These are phyloP conservation scores for Pestalotiopsis sp. DNA, from an alignment of 2,329 filamentous ascomycete genomes.

Conservation along the genomic window DNA sequence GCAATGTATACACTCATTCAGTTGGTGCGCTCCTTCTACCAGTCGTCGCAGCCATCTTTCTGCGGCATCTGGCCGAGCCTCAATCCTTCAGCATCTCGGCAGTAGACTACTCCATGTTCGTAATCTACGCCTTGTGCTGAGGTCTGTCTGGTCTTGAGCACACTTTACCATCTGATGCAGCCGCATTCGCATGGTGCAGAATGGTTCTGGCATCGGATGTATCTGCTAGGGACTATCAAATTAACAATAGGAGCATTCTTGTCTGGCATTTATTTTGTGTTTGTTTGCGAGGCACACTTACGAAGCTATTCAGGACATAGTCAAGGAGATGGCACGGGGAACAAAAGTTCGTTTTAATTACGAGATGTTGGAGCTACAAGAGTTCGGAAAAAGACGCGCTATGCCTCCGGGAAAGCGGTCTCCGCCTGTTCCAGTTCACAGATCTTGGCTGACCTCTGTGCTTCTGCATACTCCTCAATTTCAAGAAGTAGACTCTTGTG, in stretches of 20 bases:
- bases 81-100: slow-evolving; percentile 20
- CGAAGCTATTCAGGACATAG: no score
- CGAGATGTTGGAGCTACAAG: no score
- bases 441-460: background rate
- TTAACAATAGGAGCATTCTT: slow-evolving; percentile 47
- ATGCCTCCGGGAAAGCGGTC: no score
- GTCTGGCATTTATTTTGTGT: slow-evolving; percentile 25
- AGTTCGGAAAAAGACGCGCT: no score
- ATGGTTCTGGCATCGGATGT: slow-evolving; percentile 65
- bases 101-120: slow-evolving; percentile 55
- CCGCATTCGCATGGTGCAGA: slow-evolving; percentile 66
- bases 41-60: slow-evolving; percentile 40
- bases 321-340: no score
- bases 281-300: slow-evolving; percentile 50
- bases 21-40: slow-evolving; percentile 46
- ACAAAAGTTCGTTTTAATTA: no score
- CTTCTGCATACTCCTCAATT: background rate
- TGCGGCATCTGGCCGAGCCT: background rate
- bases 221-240: slow-evolving; percentile 70
- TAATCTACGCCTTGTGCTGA: slow-evolving; percentile 55
- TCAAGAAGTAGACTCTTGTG: background rate
- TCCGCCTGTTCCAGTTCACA: background rate
- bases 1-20: slow-evolving; percentile 70
- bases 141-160: slow-evolving; percentile 53
- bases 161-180: slow-evolving; percentile 66